phyloP scores from a whole-genome alignment of 169 alveolate species.

The Cystoisospora suis region DNA sequence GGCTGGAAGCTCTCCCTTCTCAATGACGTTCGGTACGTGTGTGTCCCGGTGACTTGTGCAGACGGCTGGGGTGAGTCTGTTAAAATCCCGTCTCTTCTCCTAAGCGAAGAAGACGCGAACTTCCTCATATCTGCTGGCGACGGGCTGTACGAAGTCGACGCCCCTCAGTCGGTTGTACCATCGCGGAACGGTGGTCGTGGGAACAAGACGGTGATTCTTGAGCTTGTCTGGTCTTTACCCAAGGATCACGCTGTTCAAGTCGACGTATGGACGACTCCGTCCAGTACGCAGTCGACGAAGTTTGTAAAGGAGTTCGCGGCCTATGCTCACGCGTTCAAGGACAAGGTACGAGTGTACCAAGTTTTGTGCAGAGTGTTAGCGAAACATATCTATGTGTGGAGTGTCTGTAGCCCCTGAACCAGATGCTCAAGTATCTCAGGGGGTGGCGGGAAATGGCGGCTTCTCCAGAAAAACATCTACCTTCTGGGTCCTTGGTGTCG shows the following conservation, averaged over 20 bases:
- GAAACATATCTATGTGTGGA: too few species aligned
- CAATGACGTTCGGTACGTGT: too few species aligned
- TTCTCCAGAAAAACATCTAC: too few species aligned
- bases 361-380: too few species aligned
- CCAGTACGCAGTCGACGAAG: conserved; percentile 12
- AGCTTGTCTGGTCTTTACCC: conserved; percentile 50
- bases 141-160: not conserved
- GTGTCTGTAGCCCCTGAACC: too few species aligned
- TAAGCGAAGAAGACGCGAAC: conserved; percentile 43
- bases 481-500: too few species aligned
- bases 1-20: too few species aligned
- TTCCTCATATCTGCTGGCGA: conserved; percentile 27
- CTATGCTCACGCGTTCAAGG: conserved; percentile 33
- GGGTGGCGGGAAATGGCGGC: too few species aligned
- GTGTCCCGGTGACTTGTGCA: not conserved
- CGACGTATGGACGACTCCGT: conserved; percentile 44
- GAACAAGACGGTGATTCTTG: conserved; percentile 1
- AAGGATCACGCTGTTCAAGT: conserved; percentile 22
- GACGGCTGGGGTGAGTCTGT: conserved; percentile 40
- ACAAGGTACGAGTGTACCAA: conserved; percentile 23
- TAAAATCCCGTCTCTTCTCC: conserved; percentile 31
- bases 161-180: not conserved
- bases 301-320: conserved; percentile 38
- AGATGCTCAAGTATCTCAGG: too few species aligned
- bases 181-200: not conserved